phyloP scores from a whole-genome alignment of 345 rosid genomes.

The Anastatica hierochuntica region DNA sequence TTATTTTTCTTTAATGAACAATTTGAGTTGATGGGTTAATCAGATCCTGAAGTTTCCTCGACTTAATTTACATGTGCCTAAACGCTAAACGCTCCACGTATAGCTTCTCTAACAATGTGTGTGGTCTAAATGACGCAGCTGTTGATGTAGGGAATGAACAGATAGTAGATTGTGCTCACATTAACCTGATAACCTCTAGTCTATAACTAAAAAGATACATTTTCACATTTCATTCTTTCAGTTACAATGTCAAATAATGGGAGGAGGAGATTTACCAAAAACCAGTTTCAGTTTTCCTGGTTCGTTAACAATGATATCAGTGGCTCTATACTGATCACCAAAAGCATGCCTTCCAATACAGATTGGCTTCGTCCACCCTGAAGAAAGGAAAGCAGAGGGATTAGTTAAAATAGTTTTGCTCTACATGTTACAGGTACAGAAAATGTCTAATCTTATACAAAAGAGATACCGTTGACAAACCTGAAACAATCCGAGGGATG shows the following conservation, averaged over 20 bases:
- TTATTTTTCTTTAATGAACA: background rate
- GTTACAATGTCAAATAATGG: background rate
- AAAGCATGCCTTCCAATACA: constrained; percentile 99
- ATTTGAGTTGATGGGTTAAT: background rate
- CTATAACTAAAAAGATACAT: background rate
- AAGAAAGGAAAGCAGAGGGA: constrained; percentile 3
- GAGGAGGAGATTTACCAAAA: constrained; percentile 39
- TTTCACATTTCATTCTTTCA: background rate
- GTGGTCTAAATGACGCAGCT: background rate
- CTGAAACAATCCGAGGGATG: constrained; percentile 69
- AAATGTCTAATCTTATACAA: background rate
- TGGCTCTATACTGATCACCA: constrained; percentile 92
- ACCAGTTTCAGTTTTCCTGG: constrained; percentile 69
- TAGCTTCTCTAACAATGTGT: background rate
- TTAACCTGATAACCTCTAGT: no score
- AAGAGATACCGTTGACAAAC: constrained; percentile 28
- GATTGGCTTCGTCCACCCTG: constrained; percentile 91
- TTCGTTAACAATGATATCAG: constrained; percentile 62
- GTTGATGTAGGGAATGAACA: background rate
- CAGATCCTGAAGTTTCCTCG: background rate
- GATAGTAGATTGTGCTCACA: background rate
- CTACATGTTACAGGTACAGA: background rate
- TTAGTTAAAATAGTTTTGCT: background rate
- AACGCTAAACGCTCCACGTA: background rate
- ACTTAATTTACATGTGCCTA: background rate